Evolutionary conservation across 805 yeast genomes (phyloP), one percentile per base, ranked within the genome.

Genomic region (Candida parachauliodes): DNA sequence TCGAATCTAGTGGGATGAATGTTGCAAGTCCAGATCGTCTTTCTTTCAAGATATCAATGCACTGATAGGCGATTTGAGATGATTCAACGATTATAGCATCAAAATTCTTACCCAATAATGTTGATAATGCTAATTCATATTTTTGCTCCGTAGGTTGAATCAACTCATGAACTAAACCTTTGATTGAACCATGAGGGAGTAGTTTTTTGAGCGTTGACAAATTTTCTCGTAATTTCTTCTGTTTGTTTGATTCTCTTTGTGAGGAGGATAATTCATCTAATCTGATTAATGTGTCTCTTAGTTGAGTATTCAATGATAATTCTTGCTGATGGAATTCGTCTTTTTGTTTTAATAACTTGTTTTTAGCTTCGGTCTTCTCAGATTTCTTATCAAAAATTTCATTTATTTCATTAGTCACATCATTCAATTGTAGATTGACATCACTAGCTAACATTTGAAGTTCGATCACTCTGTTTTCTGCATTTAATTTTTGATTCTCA

Each of bases 51-150:
- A 82, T 83, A 7, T 78, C 76, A 44, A 93, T 83, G 55, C 95
- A 86, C 43, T 79, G 79, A 40, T 79, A 76, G 0, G 94, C 95
- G 16, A 81, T 72, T 8, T 76, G 56, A 5, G 79, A 64, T 19
- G 73, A 73, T 48, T 88, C 95, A 5, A 93, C 98, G 14, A 93
- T 73, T 12, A 93, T 75, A 0, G 96, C 76, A 57, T 93, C 95
- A 49, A 81, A 75, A 50, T 84, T 74, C 41, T 76, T 74, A 7
- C 97, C 98, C 20, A 93, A 64, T 5, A 84, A 75, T 0, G 91
- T 82, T 22, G 83, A 76, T 25, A 88, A 72, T 0, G 96, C 95
- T 5, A 68, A 48, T 33, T 83, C 88, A 55, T 78, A 88, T 49
- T 77, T 82, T 40, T 76, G 76, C 47, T 82, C 82, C 37, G 76